These are phyloP conservation scores for Takashimella koratensis DNA, from an alignment of 1,284 basidiomycete species.

Conservation along the genomic window DNA sequence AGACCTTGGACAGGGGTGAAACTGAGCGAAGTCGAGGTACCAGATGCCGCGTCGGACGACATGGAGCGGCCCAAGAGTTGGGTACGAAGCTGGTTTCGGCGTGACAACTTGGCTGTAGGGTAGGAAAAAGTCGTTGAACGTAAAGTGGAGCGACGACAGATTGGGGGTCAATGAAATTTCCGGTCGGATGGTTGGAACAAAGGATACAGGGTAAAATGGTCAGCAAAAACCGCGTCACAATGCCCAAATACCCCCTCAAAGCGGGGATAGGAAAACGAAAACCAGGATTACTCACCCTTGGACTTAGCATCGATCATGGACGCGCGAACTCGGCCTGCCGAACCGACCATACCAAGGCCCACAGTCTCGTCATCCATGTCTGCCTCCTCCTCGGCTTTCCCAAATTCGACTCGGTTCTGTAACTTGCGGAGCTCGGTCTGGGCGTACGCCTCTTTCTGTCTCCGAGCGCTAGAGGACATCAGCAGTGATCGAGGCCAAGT, in stretches of 20 bases:
- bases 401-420: slow-evolving; percentile 95
- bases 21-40: slow-evolving; percentile 84
- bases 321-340: slow-evolving; percentile 82
- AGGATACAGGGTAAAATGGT: too few relatives aligned
- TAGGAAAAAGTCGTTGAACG: background rate
- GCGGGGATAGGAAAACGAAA: background rate
- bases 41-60: slow-evolving; percentile 56
- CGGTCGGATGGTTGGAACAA: too few relatives aligned
- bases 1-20: slow-evolving; percentile 98
- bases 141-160: slow-evolving; percentile 3
- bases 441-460: slow-evolving; percentile 94
- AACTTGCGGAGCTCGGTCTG: slow-evolving; percentile 95
- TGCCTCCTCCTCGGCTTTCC: slow-evolving; percentile 91
- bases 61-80: slow-evolving; percentile 72
- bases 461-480: slow-evolving; percentile 67
- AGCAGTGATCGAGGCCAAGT: background rate
- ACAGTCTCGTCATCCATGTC: slow-evolving; percentile 95
- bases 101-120: slow-evolving; percentile 83
- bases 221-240: too few relatives aligned
- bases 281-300: slow-evolving; percentile 59
- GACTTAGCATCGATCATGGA: slow-evolving; percentile 79
- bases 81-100: slow-evolving; percentile 86
- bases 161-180: background rate
- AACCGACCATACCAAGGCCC: slow-evolving; percentile 94
- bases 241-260: background rate